A percentile compares a stretch with the other conserved stretches of the same genome.
phyloP scores from a whole-genome alignment of 345 rosid species.

The Arabidopsis arenosa region DNA sequence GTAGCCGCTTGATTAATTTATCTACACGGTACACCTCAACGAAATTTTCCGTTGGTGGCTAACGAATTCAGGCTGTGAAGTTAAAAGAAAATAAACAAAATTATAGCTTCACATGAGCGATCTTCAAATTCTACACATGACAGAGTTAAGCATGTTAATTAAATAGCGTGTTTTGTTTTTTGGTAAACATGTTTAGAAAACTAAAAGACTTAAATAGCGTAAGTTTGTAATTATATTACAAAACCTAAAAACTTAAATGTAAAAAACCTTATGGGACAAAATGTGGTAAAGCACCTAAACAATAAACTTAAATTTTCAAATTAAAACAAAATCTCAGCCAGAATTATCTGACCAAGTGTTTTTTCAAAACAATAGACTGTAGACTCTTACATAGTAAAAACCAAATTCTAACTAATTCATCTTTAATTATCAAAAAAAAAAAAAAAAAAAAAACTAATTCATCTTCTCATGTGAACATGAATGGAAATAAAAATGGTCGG shows the following conservation, averaged over 20 bases:
- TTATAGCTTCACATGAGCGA: not conserved
- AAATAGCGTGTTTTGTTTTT: no score
- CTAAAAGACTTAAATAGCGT: not conserved
- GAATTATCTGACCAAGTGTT: not conserved
- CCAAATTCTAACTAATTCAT: not conserved
- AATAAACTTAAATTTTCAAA: not conserved
- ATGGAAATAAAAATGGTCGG: not conserved
- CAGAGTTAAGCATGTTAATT: not conserved
- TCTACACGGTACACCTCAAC: slow-evolving; percentile 19
- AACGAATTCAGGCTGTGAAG: not conserved
- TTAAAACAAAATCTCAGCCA: not conserved
- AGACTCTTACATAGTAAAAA: not conserved
- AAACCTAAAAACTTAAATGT: not conserved
- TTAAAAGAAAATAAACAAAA: not conserved
- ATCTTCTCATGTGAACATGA: not conserved
- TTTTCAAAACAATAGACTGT: not conserved
- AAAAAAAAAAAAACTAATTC: not conserved
- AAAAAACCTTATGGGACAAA: not conserved
- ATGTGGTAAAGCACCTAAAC: not conserved
- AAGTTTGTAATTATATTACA: not conserved
- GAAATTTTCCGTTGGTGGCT: slow-evolving; percentile 30
- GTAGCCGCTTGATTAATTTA: not conserved
- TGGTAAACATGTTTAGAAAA: no score
- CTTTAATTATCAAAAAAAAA: no score
- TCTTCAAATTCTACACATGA: not conserved